Evolutionary conservation across 2,329 filamentous ascomycete genomes (phyloP), one percentile per base, ranked within the genome.

Genomic region (Epichloe sibirici): DNA sequence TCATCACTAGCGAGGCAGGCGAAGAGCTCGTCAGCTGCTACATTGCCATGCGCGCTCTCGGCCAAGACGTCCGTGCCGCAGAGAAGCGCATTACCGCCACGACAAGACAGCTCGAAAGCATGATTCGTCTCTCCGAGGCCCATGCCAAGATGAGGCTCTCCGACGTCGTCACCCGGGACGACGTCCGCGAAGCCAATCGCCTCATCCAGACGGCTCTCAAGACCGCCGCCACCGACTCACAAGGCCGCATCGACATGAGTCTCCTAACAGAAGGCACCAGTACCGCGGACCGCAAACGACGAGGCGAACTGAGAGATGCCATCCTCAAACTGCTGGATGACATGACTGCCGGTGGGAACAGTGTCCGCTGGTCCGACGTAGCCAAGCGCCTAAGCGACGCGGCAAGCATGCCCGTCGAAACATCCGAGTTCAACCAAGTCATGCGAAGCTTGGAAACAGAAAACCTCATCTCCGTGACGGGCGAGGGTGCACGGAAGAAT

Each of bases 31-130:
- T 94, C 2, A 79, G 87, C 43, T 81, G 89, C 34, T 98, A 98
- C 65, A 87, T 97, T 45, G 86, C 86, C 55, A 96, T 98, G 89
- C 90, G 93, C 58, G 88, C 90, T 63, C 82, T 98, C 0, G 93
- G 93, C 46, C 85, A 90, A 60, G 86, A 90, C 61, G 85, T 91
- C 38, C 88, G 91, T 48, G 79, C 90, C 2, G 81, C 88, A 3
- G 94, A 98, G 69, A 91, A 94, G 69, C 88, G 93, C 59, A 98
- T 98, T 71, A 98, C 93, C 0, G 93, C 93, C 42, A 98, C 93
- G 3, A 98, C 94, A 0, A 82, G 93, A 65, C 93, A 98, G 70
- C 78, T 98, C 5, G 94, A 98, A 71, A 93, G 86, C 45, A 98
- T 98, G 94, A 97, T 98, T 65, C 91, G 93, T 56, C 85, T 98